Percentiles rank a stretch among this genome's conserved stretches.
phyloP scores from a whole-genome alignment of 202 grass and related monocot genomes.

The Setaria viridis region DNA sequence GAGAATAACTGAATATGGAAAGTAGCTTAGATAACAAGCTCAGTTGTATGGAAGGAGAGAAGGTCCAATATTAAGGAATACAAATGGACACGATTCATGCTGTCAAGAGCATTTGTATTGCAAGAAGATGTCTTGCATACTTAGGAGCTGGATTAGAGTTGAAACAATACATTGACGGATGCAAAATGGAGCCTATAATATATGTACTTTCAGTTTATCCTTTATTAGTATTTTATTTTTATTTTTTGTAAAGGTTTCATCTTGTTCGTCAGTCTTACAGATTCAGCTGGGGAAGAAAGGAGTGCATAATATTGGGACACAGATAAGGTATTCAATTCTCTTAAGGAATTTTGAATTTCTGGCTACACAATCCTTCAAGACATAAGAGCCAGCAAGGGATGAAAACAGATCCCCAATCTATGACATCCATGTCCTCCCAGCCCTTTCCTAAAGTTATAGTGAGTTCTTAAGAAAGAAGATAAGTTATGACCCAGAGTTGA shows the following conservation, averaged over 20 bases:
- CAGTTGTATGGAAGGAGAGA: constrained; percentile 3
- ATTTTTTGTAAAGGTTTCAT: constrained; percentile 23
- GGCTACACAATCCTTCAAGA: constrained; percentile 22
- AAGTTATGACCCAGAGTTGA: not conserved
- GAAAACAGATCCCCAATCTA: not conserved
- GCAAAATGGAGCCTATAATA: constrained; percentile 7
- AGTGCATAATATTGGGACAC: not conserved
- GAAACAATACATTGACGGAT: not conserved
- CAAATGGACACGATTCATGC: not conserved
- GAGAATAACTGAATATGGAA: constrained; percentile 27
- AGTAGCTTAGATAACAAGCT: constrained; percentile 5
- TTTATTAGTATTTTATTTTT: not conserved
- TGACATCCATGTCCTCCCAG: constrained; percentile 4
- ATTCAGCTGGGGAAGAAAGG: not conserved
- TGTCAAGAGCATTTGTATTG: constrained; percentile 24
- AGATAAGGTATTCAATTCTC: not conserved
- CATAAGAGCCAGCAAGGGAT: constrained; percentile 12
- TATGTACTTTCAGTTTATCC: not conserved
- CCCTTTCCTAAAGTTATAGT: not conserved
- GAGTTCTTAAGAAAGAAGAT: not conserved
- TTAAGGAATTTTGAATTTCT: constrained; percentile 8
- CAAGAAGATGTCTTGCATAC: constrained; percentile 9
- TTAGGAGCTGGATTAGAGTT: constrained; percentile 8
- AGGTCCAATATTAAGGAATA: constrained; percentile 13
- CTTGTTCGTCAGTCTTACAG: not conserved